Evolutionary conservation across 108 stramenopile species (phyloP), one percentile per base, ranked within the genome.

Genomic region (Cyclotella choctawhatcheeana): DNA sequence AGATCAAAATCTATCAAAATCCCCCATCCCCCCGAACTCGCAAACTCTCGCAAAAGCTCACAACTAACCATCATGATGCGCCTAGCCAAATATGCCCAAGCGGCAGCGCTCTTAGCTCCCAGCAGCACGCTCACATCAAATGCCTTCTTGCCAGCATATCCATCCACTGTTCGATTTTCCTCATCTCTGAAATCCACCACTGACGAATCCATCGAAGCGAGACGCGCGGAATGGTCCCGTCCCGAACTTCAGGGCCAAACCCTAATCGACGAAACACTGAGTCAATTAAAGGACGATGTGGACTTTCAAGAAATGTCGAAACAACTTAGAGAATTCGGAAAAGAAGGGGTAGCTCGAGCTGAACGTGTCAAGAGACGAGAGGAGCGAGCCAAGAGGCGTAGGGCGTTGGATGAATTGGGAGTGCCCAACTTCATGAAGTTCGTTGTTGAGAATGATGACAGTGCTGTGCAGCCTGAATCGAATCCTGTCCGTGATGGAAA

Each of bases 391-490:
- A 74, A 82, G 26, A 80, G 97, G 6, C 84, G 98, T 50, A 89
- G 98, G 1, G 96, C 95, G 3, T 78, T 98, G 17, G 89, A 91
- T 44, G 82, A 85, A 32, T 69, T 96, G 55, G 93, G 95, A 18
- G 84, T 96, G 17, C 89, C 90, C 16, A 73, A 83, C 58, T 98
- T 98, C 74, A 67, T 82, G 47, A 44, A 89, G 58, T 95, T 92
- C 74, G 59, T 98, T 0, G 18, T 56, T 2, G 58, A 86, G 50
- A 62, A 73, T 22, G 58, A 76, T 31, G 58, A 52, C 24, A 47
- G 35, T 22, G 58, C 54, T 6, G 67, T 60, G 34, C 21, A 64
- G 7, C 53, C 31, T 17, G 47, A 58, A 43, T 20, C 30, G 14
- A 60, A 31, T 33, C 52, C 44, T 22, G 69, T 69, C 20, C 18